Evolutionary conservation across 805 yeast genomes (phyloP).

Genomic region (Starmera dryadoides): DNA sequence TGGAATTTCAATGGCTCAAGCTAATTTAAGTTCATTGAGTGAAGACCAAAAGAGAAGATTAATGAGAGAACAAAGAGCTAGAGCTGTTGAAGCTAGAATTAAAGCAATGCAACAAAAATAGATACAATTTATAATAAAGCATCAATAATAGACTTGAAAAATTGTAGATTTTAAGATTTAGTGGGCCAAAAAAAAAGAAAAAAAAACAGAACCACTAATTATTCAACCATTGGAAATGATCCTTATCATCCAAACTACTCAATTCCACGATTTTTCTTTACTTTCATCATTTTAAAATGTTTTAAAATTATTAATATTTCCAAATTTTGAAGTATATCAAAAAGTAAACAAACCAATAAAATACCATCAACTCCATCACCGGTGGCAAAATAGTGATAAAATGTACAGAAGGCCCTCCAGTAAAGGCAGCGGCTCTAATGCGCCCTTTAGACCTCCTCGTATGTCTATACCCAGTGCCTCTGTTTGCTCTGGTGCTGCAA

Average conservation of each 20-base stretch:
- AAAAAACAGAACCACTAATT: no score
- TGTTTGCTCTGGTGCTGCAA: no score
- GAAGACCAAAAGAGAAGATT: conserved; percentile 70
- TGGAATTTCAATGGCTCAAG: conserved; percentile 23
- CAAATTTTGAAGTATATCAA: no score
- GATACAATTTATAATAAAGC: conserved; percentile 14
- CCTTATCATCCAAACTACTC: no score
- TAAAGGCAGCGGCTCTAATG: conserved; percentile 1
- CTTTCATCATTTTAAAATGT: not conserved
- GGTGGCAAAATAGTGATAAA: conserved; percentile 6
- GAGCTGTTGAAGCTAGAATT: conserved; percentile 92
- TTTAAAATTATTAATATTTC: not conserved
- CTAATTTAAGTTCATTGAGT: conserved; percentile 52
- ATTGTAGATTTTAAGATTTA: no score
- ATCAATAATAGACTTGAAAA: no score
- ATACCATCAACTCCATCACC: not conserved
- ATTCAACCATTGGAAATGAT: no score
- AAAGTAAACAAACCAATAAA: not conserved
- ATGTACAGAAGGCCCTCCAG: conserved; percentile 10
- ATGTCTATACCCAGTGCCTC: conserved; percentile 3
- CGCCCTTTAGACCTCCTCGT: conserved; percentile 12
- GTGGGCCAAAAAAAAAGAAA: no score
- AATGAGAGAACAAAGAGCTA: conserved; percentile 90
- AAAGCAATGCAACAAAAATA: conserved; percentile 22
- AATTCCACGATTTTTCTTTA: no score